Evolutionary conservation across 2,329 filamentous ascomycete genomes (phyloP).

Genomic region (Aspergillus sp.): DNA sequence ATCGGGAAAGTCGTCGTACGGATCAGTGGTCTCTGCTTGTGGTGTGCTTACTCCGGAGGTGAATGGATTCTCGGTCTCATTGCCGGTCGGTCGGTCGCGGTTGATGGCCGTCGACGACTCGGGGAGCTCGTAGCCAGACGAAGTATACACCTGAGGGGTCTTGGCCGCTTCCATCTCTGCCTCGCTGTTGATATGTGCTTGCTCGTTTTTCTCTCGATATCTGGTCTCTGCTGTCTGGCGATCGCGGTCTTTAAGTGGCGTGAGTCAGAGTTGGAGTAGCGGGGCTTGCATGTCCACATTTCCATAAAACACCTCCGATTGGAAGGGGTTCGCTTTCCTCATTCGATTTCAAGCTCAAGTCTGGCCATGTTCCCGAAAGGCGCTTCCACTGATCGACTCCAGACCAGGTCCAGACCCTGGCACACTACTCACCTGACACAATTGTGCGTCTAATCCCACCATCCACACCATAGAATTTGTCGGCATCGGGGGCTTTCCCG

Average conservation of each 20-base stretch:
- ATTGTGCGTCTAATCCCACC: not conserved
- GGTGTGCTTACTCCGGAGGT: not conserved
- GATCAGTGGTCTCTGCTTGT: not conserved
- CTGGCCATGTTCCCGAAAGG: not conserved
- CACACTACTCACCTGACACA: not conserved
- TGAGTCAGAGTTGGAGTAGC: not conserved
- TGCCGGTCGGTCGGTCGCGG: constrained; percentile 1
- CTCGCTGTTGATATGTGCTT: not conserved
- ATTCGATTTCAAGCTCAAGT: not conserved
- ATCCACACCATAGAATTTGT: not conserved
- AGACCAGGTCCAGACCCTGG: not conserved
- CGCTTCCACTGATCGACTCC: not conserved
- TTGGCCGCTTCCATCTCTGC: not conserved
- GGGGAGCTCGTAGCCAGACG: not conserved
- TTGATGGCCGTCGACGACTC: not conserved
- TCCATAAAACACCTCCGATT: not conserved
- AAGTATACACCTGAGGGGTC: not conserved
- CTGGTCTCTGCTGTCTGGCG: not conserved
- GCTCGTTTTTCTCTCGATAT: too few species aligned
- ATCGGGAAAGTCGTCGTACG: constrained; percentile 33
- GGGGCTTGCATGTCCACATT: not conserved
- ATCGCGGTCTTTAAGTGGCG: not conserved
- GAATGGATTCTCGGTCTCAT: not conserved
- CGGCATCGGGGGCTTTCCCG: not conserved
- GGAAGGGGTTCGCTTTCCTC: not conserved